Base-by-base conservation (phyloP, 2,329 filamentous ascomycete species). In the Verticillium isaacii region DNA sequence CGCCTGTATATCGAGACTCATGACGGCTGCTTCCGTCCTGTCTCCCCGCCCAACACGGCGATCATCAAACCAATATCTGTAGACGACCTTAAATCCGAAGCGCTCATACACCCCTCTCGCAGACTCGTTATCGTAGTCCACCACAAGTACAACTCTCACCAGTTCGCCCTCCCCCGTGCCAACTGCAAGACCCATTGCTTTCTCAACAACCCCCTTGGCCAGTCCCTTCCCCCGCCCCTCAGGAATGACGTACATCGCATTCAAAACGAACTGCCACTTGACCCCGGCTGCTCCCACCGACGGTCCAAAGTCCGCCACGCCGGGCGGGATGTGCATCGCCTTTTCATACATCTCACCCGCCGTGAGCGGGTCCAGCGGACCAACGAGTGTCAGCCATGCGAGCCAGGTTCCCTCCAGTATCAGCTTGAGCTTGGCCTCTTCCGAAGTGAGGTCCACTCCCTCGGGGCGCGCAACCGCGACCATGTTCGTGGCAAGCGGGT, bases 41-140 rank as follows among this genome's bases (percentile, higher is more conserved):
- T 32, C 11, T 12, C 23, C 41, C 19, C 59, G 29, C 3, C 63
- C 62, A 15, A 41, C 45, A 11, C 63, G 57, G 8, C 52, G 50
- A 37, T 63, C 62, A 17, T 63, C 34, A n/a, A 63, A 63, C 57
- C 59, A 63, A 19, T 65, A 65, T 23, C 63, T 62, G 32, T 62
- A 45, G n/a, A 60, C 58, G 1, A 59, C 14, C 19, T 32, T 23
- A 11, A 65, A 65, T 2, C 57, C 62, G 9, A 17, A 60, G 11
- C 19, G 37, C 45, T 55, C 39, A 17, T 65, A 65, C n/a, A 60
- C 60, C 11, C 15, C 32, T 19, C 59, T 55, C 1, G 63, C 62
- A 1, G 39, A 7, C 1, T 37, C 25, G n/a, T 65, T 65, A 5
- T 63, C 63, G 54, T 60, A 45, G 50, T 65, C 62, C 9, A 63